Base-by-base conservation (phyloP, 352 stramenopile species). In the Globisporangium okanoganense region DNA sequence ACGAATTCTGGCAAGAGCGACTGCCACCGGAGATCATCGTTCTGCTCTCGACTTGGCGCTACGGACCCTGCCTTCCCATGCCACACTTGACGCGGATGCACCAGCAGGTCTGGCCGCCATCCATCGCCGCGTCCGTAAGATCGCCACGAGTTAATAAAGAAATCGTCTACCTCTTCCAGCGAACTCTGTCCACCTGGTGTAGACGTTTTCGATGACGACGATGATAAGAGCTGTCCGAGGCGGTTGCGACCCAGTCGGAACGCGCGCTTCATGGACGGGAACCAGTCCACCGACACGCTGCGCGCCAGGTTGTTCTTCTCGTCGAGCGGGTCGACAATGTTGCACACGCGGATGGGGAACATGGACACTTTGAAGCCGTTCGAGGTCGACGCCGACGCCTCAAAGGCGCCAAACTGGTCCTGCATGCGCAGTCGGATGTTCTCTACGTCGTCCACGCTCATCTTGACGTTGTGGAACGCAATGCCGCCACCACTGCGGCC, bases 321-420 rank as follows among this genome's bases (percentile, higher is more conserved):
- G 57, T 97, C 80, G 24, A 97, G 75, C 13, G 90, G 88, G 49
- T 97, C 89, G 55, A 96, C 79, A 36, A 97, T 85, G 65, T 97
- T 97, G 66, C 87, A 94, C 18, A 75, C 79, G 22, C 88, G 84
- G 18, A 94, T 82, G 12, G 76, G 79, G 59, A 97, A 94, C 59
- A 78, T 69, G 18, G 53, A 18, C 44, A 14, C 18, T 29, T 69
- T 57, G 61, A 67, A 35, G 18, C 60, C 45, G 47, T 57, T 25
- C 16, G 29, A 14, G 3, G 47, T 53, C 16, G 54, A n/a, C 24
- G 38, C 14, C 14, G 64, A 69, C 1, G 67, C 61, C 48, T 88
- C 76, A 58, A 90, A 78, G 0, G 62, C 67, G 1, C 76, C 76
- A 60, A 90, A 88, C 40, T 90, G 78, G 5, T 90, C 79, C 5